Evolutionary conservation across 305 asterid genomes (phyloP).

Genomic region (Fraxinus paxiana): DNA sequence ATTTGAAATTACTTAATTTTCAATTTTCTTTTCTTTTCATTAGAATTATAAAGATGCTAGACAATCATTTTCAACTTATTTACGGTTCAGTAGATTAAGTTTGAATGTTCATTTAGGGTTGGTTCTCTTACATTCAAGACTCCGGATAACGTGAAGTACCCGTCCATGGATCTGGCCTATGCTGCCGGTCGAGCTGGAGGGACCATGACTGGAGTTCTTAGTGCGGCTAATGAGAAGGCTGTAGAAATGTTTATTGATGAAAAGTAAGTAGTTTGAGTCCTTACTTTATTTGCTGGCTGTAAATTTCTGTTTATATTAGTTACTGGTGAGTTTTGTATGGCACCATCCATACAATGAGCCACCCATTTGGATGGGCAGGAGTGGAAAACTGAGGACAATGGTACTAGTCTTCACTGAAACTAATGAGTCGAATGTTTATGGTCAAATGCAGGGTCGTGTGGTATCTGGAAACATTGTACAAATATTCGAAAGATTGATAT

Average conservation of each 20-base stretch:
- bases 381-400: background rate
- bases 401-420: background rate
- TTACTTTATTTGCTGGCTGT: background rate
- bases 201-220: constrained; percentile 94
- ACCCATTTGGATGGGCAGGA: background rate
- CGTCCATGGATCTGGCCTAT: constrained; percentile 90
- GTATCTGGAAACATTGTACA: background rate
- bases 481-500: background rate
- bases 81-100: background rate
- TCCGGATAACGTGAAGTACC: constrained; percentile 91
- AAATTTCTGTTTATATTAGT: background rate
- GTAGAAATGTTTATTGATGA: constrained; percentile 83
- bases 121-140: constrained; percentile 72
- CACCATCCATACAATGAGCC: background rate
- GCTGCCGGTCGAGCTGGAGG: constrained; percentile 98
- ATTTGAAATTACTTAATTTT: background rate
- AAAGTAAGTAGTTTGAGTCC: constrained; percentile 43
- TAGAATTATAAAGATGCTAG: background rate
- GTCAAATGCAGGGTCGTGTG: background rate
- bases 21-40: background rate
- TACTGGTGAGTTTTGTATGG: background rate
- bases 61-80: background rate
- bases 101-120: constrained; percentile 46
- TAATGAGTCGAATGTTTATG: background rate
- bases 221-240: constrained; percentile 95